Conservation (phyloP, 192 early-diverging fungal genomes). For the Backusella tarrabulga region DNA sequence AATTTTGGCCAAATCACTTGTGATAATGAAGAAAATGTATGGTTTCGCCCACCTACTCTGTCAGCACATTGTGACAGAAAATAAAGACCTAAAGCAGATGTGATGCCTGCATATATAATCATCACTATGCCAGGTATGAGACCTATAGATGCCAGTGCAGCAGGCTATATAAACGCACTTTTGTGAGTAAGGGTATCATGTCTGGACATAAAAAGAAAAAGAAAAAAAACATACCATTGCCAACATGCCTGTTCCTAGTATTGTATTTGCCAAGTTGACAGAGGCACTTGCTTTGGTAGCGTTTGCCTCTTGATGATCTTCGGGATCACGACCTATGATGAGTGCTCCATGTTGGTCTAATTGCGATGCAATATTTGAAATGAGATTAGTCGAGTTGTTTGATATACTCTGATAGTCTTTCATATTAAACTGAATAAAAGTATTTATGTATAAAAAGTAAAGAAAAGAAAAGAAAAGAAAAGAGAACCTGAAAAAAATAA, state of each 20-base stretch:
- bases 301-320: slow-evolving; percentile 26
- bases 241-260: slow-evolving; percentile 93
- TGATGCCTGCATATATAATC: slow-evolving; percentile 70
- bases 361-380: not conserved
- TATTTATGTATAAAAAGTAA: not conserved
- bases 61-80: slow-evolving; percentile 79
- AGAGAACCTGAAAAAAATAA: not conserved
- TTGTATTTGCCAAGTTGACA: slow-evolving; percentile 92
- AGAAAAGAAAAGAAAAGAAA: not conserved
- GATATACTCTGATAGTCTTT: not conserved
- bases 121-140: slow-evolving; percentile 78
- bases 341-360: not conserved
- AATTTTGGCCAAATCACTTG: slow-evolving; percentile 90
- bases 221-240: slow-evolving; percentile 74
- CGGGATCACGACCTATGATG: not conserved
- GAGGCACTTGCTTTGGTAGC: slow-evolving; percentile 66
- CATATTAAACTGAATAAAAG: not conserved
- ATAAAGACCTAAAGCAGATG: slow-evolving; percentile 82
- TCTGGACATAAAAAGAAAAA: not conserved
- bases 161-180: slow-evolving; percentile 50
- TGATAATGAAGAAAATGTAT: slow-evolving; percentile 91
- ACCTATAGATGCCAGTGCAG: slow-evolving; percentile 83
- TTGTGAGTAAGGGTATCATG: not conserved
- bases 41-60: slow-evolving; percentile 66
- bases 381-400: not conserved